phyloP scores from a whole-genome alignment of 2,329 filamentous ascomycete species.

The Cyphellophora attinorum region DNA sequence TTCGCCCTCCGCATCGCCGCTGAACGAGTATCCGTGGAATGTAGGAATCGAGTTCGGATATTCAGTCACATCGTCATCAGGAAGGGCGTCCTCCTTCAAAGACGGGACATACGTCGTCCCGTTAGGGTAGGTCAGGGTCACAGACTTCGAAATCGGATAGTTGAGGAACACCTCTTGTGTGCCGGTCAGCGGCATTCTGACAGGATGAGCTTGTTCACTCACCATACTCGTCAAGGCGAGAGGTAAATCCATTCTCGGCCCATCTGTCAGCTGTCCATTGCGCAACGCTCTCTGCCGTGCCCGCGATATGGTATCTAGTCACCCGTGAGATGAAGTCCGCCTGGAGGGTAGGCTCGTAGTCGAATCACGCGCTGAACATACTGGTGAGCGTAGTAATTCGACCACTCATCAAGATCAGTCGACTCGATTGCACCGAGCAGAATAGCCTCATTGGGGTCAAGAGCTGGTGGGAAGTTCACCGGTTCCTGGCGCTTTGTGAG shows the following conservation, averaged over 20 bases:
- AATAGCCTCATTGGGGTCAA: slow-evolving; percentile 21
- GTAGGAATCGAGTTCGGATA: slow-evolving; percentile 29
- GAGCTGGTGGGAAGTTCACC: slow-evolving; percentile 16
- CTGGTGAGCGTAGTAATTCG: slow-evolving; percentile 20
- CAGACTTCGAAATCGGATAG: slow-evolving; percentile 20
- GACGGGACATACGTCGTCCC: slow-evolving; percentile 15
- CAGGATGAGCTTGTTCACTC: slow-evolving; percentile 3
- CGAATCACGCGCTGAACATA: neutral
- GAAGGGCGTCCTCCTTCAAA: slow-evolving; percentile 17
- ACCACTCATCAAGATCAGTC: slow-evolving; percentile 20
- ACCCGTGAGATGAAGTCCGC: slow-evolving; percentile 22
- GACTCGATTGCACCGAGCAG: slow-evolving; percentile 21
- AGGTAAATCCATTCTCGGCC: slow-evolving; percentile 19
- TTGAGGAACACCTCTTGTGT: slow-evolving; percentile 21
- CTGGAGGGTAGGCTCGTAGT: neutral
- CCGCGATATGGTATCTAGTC: slow-evolving; percentile 24
- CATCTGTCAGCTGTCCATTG: slow-evolving; percentile 24
- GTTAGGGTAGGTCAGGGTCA: slow-evolving; percentile 16
- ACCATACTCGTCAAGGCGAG: slow-evolving; percentile 19
- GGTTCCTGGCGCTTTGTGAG: slow-evolving; percentile 17
- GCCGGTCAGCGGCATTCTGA: too few relatives aligned
- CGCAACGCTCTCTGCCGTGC: slow-evolving; percentile 21
- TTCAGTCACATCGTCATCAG: slow-evolving; percentile 17
- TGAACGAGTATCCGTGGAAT: slow-evolving; percentile 40
- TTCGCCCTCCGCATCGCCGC: slow-evolving; percentile 36